These are phyloP conservation scores for Cercospora sp. DNA, from an alignment of 2,329 filamentous ascomycete genomes.

Conservation along the genomic window DNA sequence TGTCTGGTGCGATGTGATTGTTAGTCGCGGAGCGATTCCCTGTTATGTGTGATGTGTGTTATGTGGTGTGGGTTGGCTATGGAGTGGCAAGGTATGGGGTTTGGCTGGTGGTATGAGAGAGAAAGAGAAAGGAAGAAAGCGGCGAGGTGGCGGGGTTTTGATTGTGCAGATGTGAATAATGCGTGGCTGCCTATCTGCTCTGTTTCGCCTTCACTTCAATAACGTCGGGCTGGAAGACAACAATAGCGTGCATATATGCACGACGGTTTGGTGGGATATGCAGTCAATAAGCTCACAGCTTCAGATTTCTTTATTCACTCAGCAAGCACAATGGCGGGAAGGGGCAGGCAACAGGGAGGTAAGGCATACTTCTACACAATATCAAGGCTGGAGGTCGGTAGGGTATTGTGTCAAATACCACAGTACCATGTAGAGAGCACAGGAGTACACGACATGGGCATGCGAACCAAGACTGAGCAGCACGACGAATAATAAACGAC, in stretches of 20 bases:
- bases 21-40: background rate
- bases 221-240: background rate
- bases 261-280: background rate
- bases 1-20: background rate
- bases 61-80: background rate
- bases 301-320: background rate
- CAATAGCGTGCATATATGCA: background rate
- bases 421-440: background rate
- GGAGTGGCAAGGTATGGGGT: background rate
- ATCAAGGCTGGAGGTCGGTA: background rate
- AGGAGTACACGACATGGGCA: background rate
- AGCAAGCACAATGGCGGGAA: background rate
- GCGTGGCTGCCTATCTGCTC: background rate
- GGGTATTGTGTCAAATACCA: background rate
- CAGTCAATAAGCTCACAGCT: background rate
- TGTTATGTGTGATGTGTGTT: background rate
- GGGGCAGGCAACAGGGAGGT: background rate
- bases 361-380: background rate
- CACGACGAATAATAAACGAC: constrained; percentile 1
- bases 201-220: background rate
- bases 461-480: background rate
- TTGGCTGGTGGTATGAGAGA: background rate
- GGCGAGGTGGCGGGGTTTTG: background rate
- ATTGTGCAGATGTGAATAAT: background rate
- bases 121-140: background rate